A percentile compares a stretch with the other conserved stretches of the same genome.
Conservation (phyloP, 345 rosid species). For the Citrus reticulata region DNA sequence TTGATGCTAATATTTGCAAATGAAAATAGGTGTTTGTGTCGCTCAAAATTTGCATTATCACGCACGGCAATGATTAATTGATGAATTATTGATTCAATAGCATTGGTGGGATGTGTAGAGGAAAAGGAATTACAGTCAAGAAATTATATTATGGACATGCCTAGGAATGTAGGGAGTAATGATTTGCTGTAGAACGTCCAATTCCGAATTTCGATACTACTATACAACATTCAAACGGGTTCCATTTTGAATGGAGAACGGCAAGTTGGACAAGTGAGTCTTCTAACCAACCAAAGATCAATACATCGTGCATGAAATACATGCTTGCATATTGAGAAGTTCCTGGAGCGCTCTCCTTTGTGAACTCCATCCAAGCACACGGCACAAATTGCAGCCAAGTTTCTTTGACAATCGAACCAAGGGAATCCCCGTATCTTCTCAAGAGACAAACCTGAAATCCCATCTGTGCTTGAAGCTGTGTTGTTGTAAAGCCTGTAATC, state of each 20-base stretch:
- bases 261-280: constrained; percentile 31
- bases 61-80: neutral
- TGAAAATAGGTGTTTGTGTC: neutral
- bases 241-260: constrained; percentile 19
- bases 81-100: neutral
- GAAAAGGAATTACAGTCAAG: neutral
- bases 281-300: constrained; percentile 29
- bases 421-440: constrained; percentile 21
- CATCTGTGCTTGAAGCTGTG: neutral
- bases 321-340: constrained; percentile 26
- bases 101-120: neutral
- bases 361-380: constrained; percentile 30
- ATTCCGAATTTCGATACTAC: neutral
- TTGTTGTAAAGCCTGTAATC: neutral
- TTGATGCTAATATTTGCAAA: neutral
- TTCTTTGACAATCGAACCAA: constrained; percentile 12
- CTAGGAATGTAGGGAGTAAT: neutral
- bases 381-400: neutral
- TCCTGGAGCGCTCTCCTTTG: constrained; percentile 21
- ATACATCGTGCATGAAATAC: constrained; percentile 24
- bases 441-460: constrained; percentile 12
- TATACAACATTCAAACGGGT: neutral
- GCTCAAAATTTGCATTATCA: neutral
- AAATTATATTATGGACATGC: neutral
- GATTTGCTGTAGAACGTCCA: neutral